Evolutionary conservation across 768 basidiomycete species (phyloP).

Genomic region (Lactifluus echinatus): DNA sequence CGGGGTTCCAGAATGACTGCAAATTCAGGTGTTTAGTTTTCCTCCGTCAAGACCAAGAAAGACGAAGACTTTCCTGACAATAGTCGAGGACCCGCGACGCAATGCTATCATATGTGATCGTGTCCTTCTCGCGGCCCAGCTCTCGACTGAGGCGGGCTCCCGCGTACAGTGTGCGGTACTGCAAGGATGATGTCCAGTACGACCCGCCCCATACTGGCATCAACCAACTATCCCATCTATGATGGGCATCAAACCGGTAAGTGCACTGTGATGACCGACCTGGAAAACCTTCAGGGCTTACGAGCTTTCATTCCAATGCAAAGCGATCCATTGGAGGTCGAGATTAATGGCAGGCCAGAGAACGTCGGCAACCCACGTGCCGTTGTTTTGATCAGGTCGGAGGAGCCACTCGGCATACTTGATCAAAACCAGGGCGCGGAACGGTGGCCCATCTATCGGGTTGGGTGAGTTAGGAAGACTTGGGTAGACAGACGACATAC

Average conservation of each 20-base stretch:
- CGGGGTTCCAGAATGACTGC: conserved; percentile 15
- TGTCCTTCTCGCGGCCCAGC: conserved; percentile 4
- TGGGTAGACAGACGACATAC: not conserved
- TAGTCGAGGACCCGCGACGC: conserved; percentile 7
- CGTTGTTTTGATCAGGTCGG: conserved; percentile 4
- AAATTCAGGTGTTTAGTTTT: not conserved
- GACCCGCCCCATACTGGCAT: conserved; percentile 12
- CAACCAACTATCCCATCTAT: conserved; percentile 12
- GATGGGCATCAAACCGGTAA: not conserved
- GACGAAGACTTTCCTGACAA: not conserved
- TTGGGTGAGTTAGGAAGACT: not conserved
- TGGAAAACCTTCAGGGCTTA: not conserved
- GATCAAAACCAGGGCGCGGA: conserved; percentile 6
- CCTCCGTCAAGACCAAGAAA: not conserved
- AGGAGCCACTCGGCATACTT: conserved; percentile 14
- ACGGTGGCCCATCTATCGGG: conserved; percentile 7
- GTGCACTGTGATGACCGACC: not conserved
- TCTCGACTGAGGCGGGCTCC: not conserved
- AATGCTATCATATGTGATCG: not conserved
- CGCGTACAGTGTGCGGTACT: conserved; percentile 5
- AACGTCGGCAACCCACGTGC: conserved; percentile 9
- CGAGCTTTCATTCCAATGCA: conserved; percentile 8
- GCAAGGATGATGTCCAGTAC: conserved; percentile 14
- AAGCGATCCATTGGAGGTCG: conserved; percentile 3
- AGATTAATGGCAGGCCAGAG: conserved; percentile 14